phyloP scores from a whole-genome alignment of 768 basidiomycete genomes.

The Trametes cingulata region DNA sequence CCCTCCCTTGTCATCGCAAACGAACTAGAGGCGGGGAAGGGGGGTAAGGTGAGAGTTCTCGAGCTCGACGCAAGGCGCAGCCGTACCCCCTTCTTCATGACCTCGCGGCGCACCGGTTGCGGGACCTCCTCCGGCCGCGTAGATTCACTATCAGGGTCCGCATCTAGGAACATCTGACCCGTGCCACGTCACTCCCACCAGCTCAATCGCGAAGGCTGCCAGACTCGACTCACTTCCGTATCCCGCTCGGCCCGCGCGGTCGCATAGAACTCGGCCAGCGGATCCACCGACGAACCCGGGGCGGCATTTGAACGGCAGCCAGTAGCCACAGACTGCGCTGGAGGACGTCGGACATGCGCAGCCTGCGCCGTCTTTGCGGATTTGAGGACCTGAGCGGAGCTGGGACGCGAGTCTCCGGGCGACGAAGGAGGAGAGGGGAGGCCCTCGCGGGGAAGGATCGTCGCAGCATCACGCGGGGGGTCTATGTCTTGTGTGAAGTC shows the following conservation, averaged over 20 bases:
- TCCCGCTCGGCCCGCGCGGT: constrained; percentile 53
- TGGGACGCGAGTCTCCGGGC: background rate
- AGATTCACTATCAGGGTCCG: background rate
- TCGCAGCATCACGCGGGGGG: constrained; percentile 1
- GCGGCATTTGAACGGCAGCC: background rate
- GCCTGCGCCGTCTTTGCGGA: background rate
- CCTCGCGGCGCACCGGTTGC: constrained; percentile 1
- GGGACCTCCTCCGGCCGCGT: background rate
- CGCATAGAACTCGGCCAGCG: constrained; percentile 65
- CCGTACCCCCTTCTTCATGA: constrained; percentile 16
- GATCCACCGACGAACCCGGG: constrained; percentile 39
- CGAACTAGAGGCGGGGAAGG: constrained; percentile 36
- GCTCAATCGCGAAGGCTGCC: background rate
- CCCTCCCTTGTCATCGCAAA: constrained; percentile 56
- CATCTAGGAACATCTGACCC: constrained; percentile 8
- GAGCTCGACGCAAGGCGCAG: background rate
- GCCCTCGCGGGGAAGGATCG: constrained; percentile 37
- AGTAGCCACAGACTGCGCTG: background rate
- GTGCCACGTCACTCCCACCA: constrained; percentile 3
- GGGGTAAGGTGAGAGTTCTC: background rate
- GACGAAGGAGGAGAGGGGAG: constrained; percentile 18
- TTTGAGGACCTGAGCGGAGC: background rate
- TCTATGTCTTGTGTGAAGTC: constrained; percentile 25
- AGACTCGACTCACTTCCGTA: constrained; percentile 38
- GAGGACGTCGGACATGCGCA: background rate